Base-by-base conservation (phyloP, 169 alveolate species). In the Eimeria necatrix region DNA sequence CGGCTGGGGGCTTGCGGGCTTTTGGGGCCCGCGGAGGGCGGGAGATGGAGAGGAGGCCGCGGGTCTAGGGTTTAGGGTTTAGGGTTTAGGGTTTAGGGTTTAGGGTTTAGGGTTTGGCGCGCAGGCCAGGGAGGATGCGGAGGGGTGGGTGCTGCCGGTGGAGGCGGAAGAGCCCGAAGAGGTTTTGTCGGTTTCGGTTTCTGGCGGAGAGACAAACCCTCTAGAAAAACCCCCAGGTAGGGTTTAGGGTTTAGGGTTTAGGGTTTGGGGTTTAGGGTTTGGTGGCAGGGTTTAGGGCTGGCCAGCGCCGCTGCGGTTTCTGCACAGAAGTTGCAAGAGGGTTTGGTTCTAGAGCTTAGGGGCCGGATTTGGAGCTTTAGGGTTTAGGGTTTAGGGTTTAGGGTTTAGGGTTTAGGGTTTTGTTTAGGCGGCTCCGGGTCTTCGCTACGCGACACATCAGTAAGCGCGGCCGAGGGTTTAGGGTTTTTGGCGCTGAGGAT, bases 71-170 rank as follows among this genome's bases (percentile, higher is more conserved):
- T 71, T 74, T 41, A 18, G 85, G 68, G 59, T 74, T 74, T 74
- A 74, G 59, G 85, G 59, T 74, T 74, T 74, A 74, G 85, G 85
- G 59, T 74, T 74, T 26, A 74, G 85, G 59, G 85, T 74, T 26
- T 74, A 0, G 56, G 85, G 56, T 32, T 74, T 74, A 20, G 46
- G 68, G 68, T 56, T 56, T 56, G 76, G 9, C 32, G 88, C 18
- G 88, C 60, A 78, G 88, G 88, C 88, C 48, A 78, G 68, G 18
- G 88, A 80, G 48, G 89, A 80, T n/a, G 88, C 71, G 49, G 70
- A 48, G 48, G 89, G 89, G 4, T 48, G 89, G 70, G 71, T 80
- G 24, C 49, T 48, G 70, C 89, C 89, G 7, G 60, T 78, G 60
- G 89, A 48, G 8, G 70, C 64, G 0, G n/a, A 22, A 22, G 78